Conservation (phyloP, 352 stramenopile species). For the Pilasporangium apinafurcum region DNA sequence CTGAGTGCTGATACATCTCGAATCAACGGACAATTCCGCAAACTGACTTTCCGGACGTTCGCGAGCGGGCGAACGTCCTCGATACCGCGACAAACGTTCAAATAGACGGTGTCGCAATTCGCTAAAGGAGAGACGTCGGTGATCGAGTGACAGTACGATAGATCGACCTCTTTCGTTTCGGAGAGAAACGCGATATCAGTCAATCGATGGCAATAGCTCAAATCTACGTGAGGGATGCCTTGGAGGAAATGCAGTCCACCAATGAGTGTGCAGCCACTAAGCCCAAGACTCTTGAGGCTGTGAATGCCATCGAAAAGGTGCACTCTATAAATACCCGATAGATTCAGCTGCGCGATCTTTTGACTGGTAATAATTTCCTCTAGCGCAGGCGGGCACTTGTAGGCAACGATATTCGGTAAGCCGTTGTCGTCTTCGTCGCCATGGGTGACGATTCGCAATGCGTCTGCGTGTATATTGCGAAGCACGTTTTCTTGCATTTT, state of each 20-base stretch:
- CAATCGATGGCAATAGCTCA: conserved; percentile 67
- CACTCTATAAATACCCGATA: conserved; percentile 42
- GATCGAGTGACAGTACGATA: conserved; percentile 67
- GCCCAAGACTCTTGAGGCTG: conserved; percentile 32
- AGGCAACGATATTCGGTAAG: conserved; percentile 9
- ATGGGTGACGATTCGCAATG: not conserved
- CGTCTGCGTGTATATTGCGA: conserved; percentile 18
- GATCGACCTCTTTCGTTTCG: conserved; percentile 30
- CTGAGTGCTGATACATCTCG: conserved; percentile 35
- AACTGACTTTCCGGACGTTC: conserved; percentile 32
- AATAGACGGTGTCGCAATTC: conserved; percentile 36
- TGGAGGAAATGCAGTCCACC: conserved; percentile 31
- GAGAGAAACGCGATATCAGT: conserved; percentile 36
- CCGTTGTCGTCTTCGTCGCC: conserved; percentile 6
- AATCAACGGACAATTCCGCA: conserved; percentile 53
- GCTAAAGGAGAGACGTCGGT: conserved; percentile 35
- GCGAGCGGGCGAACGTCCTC: conserved; percentile 33
- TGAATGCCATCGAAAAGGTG: conserved; percentile 49
- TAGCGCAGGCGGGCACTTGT: conserved; percentile 22
- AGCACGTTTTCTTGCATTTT: conserved; percentile 2
- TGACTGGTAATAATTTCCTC: conserved; percentile 15
- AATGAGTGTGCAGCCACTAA: conserved; percentile 52
- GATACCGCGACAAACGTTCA: conserved; percentile 58
- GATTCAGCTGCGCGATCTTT: conserved; percentile 31
- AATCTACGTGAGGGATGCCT: conserved; percentile 37